Conservation (phyloP, 495 filamentous ascomycete genomes). For the Letharia lupina region DNA sequence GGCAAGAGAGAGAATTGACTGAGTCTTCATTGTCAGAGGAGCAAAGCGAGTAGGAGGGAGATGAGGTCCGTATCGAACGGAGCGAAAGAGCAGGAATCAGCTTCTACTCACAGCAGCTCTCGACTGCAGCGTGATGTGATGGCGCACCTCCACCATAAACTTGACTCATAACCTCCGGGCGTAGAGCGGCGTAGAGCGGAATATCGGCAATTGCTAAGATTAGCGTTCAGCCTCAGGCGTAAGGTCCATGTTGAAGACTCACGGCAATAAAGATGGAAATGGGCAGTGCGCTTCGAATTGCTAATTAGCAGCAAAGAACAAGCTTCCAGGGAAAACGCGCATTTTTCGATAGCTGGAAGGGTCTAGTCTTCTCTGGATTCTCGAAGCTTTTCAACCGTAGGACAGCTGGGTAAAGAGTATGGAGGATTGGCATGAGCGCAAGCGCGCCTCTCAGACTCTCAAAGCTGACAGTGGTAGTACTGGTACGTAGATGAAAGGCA, state of each 20-base stretch:
- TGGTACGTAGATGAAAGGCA: background rate
- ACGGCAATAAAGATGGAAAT: background rate
- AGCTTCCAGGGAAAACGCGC: background rate
- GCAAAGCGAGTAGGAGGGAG: background rate
- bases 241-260: background rate
- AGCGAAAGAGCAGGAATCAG: background rate
- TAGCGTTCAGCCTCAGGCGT: background rate
- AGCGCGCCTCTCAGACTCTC: background rate
- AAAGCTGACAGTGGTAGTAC: background rate
- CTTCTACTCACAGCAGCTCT: background rate
- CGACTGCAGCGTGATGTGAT: background rate
- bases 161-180: background rate
- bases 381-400: background rate
- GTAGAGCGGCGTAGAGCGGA: background rate
- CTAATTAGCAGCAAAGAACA: background rate
- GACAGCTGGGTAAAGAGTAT: background rate
- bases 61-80: background rate
- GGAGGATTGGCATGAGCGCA: background rate
- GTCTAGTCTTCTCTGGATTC: constrained; percentile 1
- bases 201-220: background rate
- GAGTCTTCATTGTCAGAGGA: background rate
- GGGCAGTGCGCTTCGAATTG: background rate
- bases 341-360: constrained; percentile 1
- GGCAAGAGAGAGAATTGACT: background rate
- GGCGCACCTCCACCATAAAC: background rate